Percentiles rank a stretch among this genome's conserved stretches.
Conservation (phyloP, 805 yeast genomes). For the Wickerhamomyces sydowiorum region DNA sequence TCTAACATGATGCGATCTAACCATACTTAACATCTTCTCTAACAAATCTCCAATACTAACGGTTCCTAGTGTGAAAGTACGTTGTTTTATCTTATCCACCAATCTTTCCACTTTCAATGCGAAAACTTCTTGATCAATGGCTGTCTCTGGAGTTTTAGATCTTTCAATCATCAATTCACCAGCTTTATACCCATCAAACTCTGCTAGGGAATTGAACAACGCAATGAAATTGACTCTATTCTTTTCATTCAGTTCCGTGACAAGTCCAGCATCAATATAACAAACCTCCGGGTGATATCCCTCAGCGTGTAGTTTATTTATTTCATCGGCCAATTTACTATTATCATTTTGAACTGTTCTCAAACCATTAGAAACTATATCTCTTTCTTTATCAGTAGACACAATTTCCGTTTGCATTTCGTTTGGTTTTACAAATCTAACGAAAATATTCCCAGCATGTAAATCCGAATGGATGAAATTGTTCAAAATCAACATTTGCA, state of each 20-base stretch:
- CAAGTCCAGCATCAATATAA: constrained; percentile 88
- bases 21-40: constrained; percentile 86
- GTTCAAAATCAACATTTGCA: constrained; percentile 88
- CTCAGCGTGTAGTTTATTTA: constrained; percentile 40
- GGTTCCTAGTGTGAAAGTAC: constrained; percentile 90
- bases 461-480: constrained; percentile 95
- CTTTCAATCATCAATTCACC: constrained; percentile 96
- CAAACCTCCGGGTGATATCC: constrained; percentile 83
- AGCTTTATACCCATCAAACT: constrained; percentile 89
- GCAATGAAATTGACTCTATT: constrained; percentile 87
- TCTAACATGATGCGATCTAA: constrained; percentile 87
- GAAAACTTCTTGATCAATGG: constrained; percentile 75
- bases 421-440: constrained; percentile 54
- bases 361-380: constrained; percentile 16
- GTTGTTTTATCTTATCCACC: constrained; percentile 72
- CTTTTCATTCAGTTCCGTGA: constrained; percentile 74
- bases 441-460: constrained; percentile 93
- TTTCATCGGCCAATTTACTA: constrained; percentile 39
- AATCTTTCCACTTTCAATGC: constrained; percentile 82
- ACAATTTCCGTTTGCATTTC: constrained; percentile 23
- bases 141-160: constrained; percentile 92
- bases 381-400: constrained; percentile 16
- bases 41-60: constrained; percentile 88
- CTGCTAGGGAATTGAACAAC: constrained; percentile 79
- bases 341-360: constrained; percentile 16